A percentile compares a stretch with the other conserved stretches of the same genome.
Evolutionary conservation across 192 early-diverging fungal species (phyloP).

Genomic region (Mortierella claussenii): DNA sequence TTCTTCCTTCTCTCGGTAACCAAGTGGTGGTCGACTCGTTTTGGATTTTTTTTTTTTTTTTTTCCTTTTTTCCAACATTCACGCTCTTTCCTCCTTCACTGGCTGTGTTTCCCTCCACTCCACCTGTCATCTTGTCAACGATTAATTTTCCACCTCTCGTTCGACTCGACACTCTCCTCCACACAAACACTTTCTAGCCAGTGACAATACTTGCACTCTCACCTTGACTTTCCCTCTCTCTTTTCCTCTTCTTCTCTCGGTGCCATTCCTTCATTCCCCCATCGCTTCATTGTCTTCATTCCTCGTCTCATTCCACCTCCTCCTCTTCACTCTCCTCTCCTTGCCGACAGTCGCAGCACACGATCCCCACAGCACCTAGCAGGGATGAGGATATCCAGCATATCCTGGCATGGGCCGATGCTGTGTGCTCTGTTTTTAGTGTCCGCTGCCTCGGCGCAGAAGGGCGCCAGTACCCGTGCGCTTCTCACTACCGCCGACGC

Average conservation of each 20-base stretch:
- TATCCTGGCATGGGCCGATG: too few relatives aligned
- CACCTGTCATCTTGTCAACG: too few relatives aligned
- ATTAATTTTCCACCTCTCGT: too few relatives aligned
- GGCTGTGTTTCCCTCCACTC: background rate
- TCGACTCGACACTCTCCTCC: too few relatives aligned
- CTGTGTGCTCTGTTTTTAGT: constrained; percentile 3
- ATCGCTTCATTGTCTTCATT: background rate
- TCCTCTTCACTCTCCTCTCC: background rate
- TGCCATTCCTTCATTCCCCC: background rate
- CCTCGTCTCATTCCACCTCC: constrained; percentile 2
- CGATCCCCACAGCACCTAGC: too few relatives aligned
- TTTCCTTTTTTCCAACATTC: background rate
- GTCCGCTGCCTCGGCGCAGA: background rate
- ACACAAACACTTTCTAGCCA: too few relatives aligned
- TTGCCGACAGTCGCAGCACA: background rate
- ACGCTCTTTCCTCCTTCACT: background rate
- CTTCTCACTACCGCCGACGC: background rate
- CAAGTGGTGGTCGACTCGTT: background rate
- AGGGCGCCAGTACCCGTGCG: too few relatives aligned
- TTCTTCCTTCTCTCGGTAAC: too few relatives aligned
- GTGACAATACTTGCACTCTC: too few relatives aligned
- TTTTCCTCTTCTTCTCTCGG: background rate
- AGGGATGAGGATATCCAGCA: too few relatives aligned
- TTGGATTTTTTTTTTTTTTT: background rate
- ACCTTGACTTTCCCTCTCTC: too few relatives aligned